These are phyloP conservation scores for Limtongozyma cylindracea DNA, from an alignment of 805 yeast genomes.

Conservation along the genomic window DNA sequence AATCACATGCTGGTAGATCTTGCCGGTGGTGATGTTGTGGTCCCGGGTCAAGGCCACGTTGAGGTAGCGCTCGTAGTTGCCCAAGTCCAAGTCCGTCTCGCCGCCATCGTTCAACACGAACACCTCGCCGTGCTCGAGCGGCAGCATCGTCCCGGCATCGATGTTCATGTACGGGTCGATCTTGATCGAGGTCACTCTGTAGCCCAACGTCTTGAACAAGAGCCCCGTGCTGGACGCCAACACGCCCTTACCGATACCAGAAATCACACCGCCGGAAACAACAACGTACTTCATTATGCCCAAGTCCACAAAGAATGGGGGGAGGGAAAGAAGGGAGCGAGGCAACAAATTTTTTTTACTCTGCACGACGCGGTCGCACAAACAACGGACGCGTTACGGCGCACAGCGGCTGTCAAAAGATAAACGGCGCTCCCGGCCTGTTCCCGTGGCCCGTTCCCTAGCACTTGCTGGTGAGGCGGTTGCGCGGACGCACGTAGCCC, in stretches of 20 bases:
- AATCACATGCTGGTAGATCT: constrained; percentile 82
- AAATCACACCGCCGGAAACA: constrained; percentile 97
- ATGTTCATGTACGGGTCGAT: constrained; percentile 98
- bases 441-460: no score
- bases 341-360: no score
- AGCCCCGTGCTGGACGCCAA: constrained; percentile 94
- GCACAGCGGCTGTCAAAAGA: no score
- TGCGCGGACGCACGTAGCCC: constrained; percentile 49
- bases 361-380: no score
- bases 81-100: constrained; percentile 93
- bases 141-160: constrained; percentile 99
- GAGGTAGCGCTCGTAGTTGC: constrained; percentile 92
- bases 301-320: no score
- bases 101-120: constrained; percentile 97
- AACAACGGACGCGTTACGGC: no score
- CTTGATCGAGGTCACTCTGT: constrained; percentile 89
- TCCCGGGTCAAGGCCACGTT: constrained; percentile 81
- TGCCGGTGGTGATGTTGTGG: constrained; percentile 97
- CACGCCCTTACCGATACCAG: constrained; percentile 99
- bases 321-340: no score
- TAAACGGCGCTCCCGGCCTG: no score
- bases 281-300: constrained; percentile 83
- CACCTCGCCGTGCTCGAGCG: constrained; percentile 97
- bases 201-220: constrained; percentile 77
- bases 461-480: constrained; percentile 2